phyloP scores from a whole-genome alignment of 1,284 basidiomycete species.

The Phaffia rhodozyma region DNA sequence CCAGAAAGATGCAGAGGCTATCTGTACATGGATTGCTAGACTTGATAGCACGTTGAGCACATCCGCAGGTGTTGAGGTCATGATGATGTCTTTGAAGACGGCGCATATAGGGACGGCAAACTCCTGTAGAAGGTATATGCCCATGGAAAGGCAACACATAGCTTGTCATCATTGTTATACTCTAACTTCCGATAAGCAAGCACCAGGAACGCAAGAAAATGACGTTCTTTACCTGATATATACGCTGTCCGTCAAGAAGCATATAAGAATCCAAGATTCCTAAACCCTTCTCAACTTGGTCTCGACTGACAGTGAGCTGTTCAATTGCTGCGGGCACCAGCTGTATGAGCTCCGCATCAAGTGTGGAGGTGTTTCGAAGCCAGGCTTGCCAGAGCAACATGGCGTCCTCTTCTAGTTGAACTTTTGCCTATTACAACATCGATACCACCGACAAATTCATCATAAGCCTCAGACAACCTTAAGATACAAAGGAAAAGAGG shows the following conservation, averaged over 20 bases:
- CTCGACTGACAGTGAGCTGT: conserved; percentile 57
- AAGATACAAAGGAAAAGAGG: background rate
- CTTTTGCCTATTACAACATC: conserved; percentile 44
- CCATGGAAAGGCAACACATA: background rate
- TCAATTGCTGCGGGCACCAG: conserved; percentile 54
- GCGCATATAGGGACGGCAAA: conserved; percentile 22
- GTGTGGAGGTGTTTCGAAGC: conserved; percentile 52
- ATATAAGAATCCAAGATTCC: conserved; percentile 69
- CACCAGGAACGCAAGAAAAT: background rate
- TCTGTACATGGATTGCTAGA: conserved; percentile 3
- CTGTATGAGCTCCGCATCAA: conserved; percentile 51
- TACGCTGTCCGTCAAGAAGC: conserved; percentile 51
- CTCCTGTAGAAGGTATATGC: background rate
- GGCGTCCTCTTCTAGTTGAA: conserved; percentile 67
- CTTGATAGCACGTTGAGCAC: background rate
- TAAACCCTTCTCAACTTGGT: conserved; percentile 56
- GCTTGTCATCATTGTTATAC: background rate
- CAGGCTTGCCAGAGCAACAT: conserved; percentile 62
- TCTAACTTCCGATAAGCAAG: too few species aligned
- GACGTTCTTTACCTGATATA: conserved; percentile 50
- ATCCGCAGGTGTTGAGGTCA: background rate
- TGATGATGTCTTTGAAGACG: background rate
- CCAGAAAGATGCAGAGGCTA: conserved; percentile 3
- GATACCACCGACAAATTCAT: background rate
- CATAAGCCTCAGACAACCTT: background rate